A percentile compares a stretch with the other conserved stretches of the same genome.
These are phyloP conservation scores for Pseudonitzschia multiseries DNA, from an alignment of 108 stramenopile species.

Conservation along the genomic window DNA sequence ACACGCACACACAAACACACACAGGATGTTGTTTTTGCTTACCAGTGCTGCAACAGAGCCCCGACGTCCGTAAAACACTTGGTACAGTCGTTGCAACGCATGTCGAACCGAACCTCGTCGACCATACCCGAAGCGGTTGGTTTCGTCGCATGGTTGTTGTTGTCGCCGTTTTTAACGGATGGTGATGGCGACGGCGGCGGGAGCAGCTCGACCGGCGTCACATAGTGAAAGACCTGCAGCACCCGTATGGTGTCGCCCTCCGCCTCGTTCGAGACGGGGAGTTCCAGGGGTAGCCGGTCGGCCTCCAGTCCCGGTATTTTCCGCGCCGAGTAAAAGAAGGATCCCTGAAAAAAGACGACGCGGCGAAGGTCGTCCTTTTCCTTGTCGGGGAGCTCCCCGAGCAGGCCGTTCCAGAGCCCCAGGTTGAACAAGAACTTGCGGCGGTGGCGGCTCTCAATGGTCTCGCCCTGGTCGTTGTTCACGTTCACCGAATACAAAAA, in stretches of 20 bases:
- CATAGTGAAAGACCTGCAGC: conserved; percentile 31
- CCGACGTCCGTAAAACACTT: conserved; percentile 38
- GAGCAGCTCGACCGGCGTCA: conserved; percentile 28
- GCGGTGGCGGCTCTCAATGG: conserved; percentile 45
- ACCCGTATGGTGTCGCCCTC: conserved; percentile 51
- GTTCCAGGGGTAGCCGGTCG: conserved; percentile 27
- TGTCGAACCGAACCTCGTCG: conserved; percentile 34
- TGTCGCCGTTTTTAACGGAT: background rate
- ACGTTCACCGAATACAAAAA: conserved; percentile 45
- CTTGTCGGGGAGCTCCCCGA: conserved; percentile 36
- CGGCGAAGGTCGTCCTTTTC: conserved; percentile 33
- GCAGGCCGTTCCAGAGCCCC: conserved; percentile 45
- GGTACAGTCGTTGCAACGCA: conserved; percentile 48
- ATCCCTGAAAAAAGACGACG: conserved; percentile 45
- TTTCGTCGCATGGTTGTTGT: background rate
- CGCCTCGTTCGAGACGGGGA: conserved; percentile 25
- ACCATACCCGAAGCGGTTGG: background rate
- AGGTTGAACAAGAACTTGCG: conserved; percentile 43
- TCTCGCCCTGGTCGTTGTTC: conserved; percentile 27
- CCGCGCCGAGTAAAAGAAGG: conserved; percentile 46
- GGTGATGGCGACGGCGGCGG: background rate
- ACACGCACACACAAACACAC: no score
- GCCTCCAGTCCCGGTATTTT: conserved; percentile 43
- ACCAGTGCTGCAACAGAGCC: conserved; percentile 50
- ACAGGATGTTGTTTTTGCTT: no score